Conservation (phyloP, 768 basidiomycete species). For the Pisolithus sp. region DNA sequence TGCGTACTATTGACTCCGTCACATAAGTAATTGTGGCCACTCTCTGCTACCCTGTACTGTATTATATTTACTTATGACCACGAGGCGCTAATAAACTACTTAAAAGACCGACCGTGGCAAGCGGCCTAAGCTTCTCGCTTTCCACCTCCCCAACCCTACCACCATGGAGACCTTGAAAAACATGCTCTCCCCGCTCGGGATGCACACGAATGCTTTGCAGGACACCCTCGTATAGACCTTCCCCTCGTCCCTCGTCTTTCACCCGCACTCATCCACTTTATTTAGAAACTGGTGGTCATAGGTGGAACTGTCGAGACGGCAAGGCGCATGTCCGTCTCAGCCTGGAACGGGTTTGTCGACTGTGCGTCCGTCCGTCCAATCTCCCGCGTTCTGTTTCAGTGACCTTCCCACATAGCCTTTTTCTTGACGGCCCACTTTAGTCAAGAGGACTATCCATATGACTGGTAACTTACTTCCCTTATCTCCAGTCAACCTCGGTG, state of each 20-base stretch:
- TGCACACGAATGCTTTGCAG: slow-evolving; percentile 64
- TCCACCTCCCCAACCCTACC: slow-evolving; percentile 29
- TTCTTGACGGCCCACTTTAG: slow-evolving; percentile 87
- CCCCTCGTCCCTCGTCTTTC: background rate
- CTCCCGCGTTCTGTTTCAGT: slow-evolving; percentile 4
- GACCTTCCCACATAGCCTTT: slow-evolving; percentile 48
- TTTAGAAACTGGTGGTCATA: slow-evolving; percentile 82
- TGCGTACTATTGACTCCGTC: slow-evolving; percentile 24
- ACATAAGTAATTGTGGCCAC: slow-evolving; percentile 5
- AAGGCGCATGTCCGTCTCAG: slow-evolving; percentile 70
- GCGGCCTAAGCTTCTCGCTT: slow-evolving; percentile 21
- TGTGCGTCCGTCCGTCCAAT: slow-evolving; percentile 36
- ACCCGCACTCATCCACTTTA: slow-evolving; percentile 2
- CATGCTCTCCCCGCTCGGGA: slow-evolving; percentile 63
- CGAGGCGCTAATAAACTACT: slow-evolving; percentile 28
- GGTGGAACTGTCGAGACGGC: slow-evolving; percentile 87
- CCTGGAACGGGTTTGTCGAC: slow-evolving; percentile 87
- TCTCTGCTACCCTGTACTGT: slow-evolving; percentile 19
- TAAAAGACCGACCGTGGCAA: slow-evolving; percentile 34
- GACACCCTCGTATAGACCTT: slow-evolving; percentile 60
- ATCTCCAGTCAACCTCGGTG: background rate
- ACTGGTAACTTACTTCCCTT: slow-evolving; percentile 47
- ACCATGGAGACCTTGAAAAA: slow-evolving; percentile 67
- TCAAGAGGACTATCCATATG: slow-evolving; percentile 83
- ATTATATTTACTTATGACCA: slow-evolving; percentile 19